Conservation (phyloP, 2,329 filamentous ascomycete genomes). For the Clonostachys rosea region DNA sequence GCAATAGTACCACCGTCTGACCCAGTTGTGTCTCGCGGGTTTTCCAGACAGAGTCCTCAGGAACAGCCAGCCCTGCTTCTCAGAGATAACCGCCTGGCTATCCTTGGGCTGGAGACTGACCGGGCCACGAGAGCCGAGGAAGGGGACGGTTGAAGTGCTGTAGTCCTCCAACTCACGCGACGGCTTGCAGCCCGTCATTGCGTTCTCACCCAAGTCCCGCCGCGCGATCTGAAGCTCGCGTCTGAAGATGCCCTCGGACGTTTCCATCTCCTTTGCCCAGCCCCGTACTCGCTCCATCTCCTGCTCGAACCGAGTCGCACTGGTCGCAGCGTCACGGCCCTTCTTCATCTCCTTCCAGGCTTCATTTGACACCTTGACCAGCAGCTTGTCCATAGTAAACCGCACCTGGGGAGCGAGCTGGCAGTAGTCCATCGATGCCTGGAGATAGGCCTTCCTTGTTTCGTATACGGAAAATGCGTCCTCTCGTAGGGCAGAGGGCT, state of each 20-base stretch:
- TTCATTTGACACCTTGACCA: constrained; percentile 81
- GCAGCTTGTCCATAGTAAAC: constrained; percentile 75
- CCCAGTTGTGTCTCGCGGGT: constrained; percentile 84
- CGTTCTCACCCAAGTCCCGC: constrained; percentile 75
- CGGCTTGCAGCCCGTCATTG: constrained; percentile 67
- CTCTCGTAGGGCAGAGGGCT: constrained; percentile 84
- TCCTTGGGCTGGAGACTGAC: constrained; percentile 55
- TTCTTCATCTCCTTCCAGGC: constrained; percentile 83
- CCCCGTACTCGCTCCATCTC: constrained; percentile 91
- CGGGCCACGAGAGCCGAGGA: constrained; percentile 67
- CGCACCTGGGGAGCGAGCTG: constrained; percentile 82
- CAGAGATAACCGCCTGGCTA: constrained; percentile 47
- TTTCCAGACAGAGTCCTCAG: constrained; percentile 79
- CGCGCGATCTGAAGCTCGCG: constrained; percentile 75
- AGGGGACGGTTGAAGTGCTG: constrained; percentile 82
- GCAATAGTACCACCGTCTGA: constrained; percentile 91
- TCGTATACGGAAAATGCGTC: constrained; percentile 96
- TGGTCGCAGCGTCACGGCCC: constrained; percentile 60
- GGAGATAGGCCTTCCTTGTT: constrained; percentile 83
- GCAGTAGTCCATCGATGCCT: constrained; percentile 90
- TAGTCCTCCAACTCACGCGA: constrained; percentile 94
- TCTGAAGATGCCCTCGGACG: constrained; percentile 77
- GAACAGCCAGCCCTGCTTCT: constrained; percentile 96
- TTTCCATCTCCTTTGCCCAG: constrained; percentile 93
- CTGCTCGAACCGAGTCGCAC: constrained; percentile 61